These are phyloP conservation scores for Gentiana dahurica DNA, from an alignment of 257 asterid species.

Conservation along the genomic window DNA sequence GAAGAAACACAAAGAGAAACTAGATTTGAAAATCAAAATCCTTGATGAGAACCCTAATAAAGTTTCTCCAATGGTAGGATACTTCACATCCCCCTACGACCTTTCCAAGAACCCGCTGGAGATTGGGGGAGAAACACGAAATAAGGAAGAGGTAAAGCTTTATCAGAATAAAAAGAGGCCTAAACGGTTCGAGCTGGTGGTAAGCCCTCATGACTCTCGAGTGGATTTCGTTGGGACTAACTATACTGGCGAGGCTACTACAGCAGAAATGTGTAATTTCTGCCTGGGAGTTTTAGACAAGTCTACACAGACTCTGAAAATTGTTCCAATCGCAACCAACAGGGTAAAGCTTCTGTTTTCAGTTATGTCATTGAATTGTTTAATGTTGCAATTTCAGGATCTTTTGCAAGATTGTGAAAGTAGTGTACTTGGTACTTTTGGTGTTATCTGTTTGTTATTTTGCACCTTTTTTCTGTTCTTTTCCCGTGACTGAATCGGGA, in stretches of 20 bases:
- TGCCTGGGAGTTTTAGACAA: conserved; percentile 70
- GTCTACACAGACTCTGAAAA: conserved; percentile 40
- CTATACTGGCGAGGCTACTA: conserved; percentile 62
- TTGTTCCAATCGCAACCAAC: conserved; percentile 45
- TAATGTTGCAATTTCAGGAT: neutral
- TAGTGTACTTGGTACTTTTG: neutral
- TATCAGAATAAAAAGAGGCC: conserved; percentile 30
- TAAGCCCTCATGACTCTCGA: conserved; percentile 34
- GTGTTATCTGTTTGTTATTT: neutral
- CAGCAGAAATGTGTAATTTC: conserved; percentile 54
- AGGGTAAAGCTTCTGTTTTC: conserved; percentile 17
- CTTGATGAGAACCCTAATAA: conserved; percentile 30
- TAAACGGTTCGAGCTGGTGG: conserved; percentile 56
- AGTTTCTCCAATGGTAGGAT: conserved; percentile 50
- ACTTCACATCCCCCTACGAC: conserved; percentile 57
- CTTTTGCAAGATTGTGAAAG: neutral
- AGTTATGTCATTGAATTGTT: neutral
- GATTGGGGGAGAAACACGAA: conserved; percentile 6
- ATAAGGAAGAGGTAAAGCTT: conserved; percentile 20
- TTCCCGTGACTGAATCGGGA: no score
- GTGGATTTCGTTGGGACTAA: conserved; percentile 66
- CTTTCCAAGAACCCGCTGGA: conserved; percentile 21
- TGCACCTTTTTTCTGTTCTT: neutral
- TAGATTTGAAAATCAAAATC: conserved; percentile 25
- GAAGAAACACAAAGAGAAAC: neutral